phyloP scores from a whole-genome alignment of 2,329 filamentous ascomycete genomes.

The Sporothrix curviconia region DNA sequence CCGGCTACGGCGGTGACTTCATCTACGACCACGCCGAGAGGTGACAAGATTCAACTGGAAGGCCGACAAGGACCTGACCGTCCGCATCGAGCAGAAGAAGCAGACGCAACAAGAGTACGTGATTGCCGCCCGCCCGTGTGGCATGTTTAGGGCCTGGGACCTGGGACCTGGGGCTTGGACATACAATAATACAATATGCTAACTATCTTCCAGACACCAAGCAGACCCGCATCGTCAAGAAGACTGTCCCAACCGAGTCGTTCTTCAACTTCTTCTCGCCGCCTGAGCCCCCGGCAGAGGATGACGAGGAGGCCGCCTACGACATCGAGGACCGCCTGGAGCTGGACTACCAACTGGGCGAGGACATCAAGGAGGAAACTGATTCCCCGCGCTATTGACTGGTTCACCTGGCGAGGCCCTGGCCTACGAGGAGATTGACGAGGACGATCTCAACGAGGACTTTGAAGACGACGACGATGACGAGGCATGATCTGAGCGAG shows the following conservation, averaged over 20 bases:
- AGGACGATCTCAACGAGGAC: constrained; percentile 73
- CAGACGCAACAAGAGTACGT: constrained; percentile 97
- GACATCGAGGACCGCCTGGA: constrained; percentile 98
- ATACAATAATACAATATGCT: background rate
- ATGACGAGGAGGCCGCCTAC: constrained; percentile 66
- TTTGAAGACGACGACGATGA: constrained; percentile 91
- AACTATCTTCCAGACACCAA: constrained; percentile 72
- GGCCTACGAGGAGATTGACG: constrained; percentile 86
- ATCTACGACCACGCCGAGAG: constrained; percentile 99
- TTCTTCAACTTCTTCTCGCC: constrained; percentile 99
- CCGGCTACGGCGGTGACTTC: constrained; percentile 96
- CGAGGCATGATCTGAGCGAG: constrained; percentile 77
- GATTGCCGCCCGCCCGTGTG: no score
- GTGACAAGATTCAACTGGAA: constrained; percentile 98
- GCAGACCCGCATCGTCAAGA: constrained; percentile 97
- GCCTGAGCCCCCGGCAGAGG: constrained; percentile 73
- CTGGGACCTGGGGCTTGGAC: background rate
- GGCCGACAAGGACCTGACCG: constrained; percentile 83
- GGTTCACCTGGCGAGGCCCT: constrained; percentile 98
- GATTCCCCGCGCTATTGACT: constrained; percentile 95
- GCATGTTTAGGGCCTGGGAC: no score
- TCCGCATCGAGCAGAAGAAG: constrained; percentile 97
- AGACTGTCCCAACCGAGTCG: constrained; percentile 95
- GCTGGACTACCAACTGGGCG: constrained; percentile 95
- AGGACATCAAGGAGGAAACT: constrained; percentile 99